A percentile compares a stretch with the other conserved stretches of the same genome.
These are phyloP conservation scores for Didymella arachidicola DNA, from an alignment of 2,329 filamentous ascomycete species.

Conservation along the genomic window DNA sequence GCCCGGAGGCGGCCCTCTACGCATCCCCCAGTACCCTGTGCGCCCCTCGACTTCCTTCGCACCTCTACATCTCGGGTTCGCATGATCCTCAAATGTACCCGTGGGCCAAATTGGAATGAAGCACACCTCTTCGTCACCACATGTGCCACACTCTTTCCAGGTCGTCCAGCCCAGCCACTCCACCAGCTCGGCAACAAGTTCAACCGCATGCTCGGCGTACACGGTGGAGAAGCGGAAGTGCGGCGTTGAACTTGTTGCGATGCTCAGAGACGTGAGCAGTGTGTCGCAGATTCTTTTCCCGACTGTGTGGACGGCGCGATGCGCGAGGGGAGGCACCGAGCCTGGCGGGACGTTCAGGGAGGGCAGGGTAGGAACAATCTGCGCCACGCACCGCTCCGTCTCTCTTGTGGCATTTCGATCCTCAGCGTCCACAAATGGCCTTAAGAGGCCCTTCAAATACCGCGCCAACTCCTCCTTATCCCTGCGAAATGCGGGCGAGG, in stretches of 20 bases:
- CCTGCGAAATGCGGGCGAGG: conserved; percentile 24
- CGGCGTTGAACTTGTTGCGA: conserved; percentile 20
- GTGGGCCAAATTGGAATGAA: conserved; percentile 71
- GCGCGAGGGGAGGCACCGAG: conserved; percentile 34
- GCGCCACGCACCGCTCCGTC: conserved; percentile 57
- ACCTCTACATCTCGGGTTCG: conserved; percentile 54
- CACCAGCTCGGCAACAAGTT: conserved; percentile 54
- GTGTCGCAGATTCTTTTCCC: conserved; percentile 45
- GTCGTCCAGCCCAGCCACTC: conserved; percentile 64
- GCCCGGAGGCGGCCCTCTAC: background rate
- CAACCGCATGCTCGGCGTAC: conserved; percentile 36
- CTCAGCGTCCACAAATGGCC: conserved; percentile 49
- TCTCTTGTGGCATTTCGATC: conserved; percentile 50
- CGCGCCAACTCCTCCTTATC: conserved; percentile 31
- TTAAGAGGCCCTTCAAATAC: conserved; percentile 42
- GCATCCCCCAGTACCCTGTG: conserved; percentile 38
- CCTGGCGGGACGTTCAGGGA: conserved; percentile 19
- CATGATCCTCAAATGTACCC: conserved; percentile 64
- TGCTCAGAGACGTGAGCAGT: conserved; percentile 38
- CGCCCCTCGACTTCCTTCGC: conserved; percentile 18
- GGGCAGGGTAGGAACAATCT: conserved; percentile 47
- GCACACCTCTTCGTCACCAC: conserved; percentile 63
- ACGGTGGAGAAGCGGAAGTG: conserved; percentile 10
- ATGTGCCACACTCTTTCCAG: conserved; percentile 66
- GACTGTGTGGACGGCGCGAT: conserved; percentile 42